phyloP scores from a whole-genome alignment of 2,329 filamentous ascomycete genomes.

The Botrytis tulipae region DNA sequence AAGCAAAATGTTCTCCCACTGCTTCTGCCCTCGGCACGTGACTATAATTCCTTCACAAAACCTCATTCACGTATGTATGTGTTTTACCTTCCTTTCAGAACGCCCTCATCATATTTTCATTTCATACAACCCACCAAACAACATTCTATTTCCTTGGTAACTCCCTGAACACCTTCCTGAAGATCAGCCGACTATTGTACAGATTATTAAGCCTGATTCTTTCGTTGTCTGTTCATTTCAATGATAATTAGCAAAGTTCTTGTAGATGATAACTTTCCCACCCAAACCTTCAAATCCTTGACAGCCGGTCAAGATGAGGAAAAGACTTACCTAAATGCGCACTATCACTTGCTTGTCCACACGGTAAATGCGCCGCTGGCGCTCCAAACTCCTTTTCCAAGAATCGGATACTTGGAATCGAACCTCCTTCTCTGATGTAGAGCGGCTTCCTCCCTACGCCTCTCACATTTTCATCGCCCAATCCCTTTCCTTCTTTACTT shows the following conservation, averaged over 20 bases:
- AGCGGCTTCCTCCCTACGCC: conserved; percentile 59
- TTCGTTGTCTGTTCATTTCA: conserved; percentile 67
- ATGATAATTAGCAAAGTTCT: neutral
- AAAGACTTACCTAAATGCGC: conserved; percentile 63
- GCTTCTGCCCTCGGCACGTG: neutral
- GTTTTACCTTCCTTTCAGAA: neutral
- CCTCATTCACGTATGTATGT: neutral
- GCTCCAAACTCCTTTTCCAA: conserved; percentile 91
- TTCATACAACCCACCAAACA: neutral
- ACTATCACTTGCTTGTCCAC: conserved; percentile 89
- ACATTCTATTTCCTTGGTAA: conserved; percentile 36
- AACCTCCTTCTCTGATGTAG: conserved; percentile 93
- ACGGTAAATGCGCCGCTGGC: conserved; percentile 88
- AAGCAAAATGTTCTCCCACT: neutral
- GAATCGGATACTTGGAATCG: conserved; percentile 91
- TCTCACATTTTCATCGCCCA: conserved; percentile 15
- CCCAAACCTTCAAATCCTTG: neutral
- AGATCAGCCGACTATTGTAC: conserved; percentile 88
- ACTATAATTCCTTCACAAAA: neutral
- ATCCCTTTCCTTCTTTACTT: neutral
- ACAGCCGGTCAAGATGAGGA: neutral
- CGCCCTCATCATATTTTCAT: neutral
- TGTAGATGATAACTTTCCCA: neutral
- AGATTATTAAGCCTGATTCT: conserved; percentile 83
- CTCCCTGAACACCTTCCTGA: conserved; percentile 71